Evolutionary conservation across 164 flowering plant genomes (phyloP).

Genomic region (Tetrastigma voinierianum): DNA sequence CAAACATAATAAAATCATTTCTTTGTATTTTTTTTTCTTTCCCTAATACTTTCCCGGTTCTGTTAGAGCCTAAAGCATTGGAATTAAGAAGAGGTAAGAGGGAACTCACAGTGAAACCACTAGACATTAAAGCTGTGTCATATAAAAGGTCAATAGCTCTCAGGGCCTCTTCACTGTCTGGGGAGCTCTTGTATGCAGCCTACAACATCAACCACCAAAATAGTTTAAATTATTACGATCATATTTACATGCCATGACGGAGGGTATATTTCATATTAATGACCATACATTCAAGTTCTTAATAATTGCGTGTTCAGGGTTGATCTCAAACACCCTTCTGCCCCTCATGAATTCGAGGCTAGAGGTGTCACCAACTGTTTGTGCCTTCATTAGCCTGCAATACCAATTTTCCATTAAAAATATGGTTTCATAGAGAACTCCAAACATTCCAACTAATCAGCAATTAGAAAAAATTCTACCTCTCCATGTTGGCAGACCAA

Average conservation of each 20-base stretch:
- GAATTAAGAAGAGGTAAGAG: neutral
- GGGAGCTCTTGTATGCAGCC: slow-evolving; percentile 58
- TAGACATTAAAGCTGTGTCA: slow-evolving; percentile 69
- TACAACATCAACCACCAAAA: slow-evolving; percentile 24
- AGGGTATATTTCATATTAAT: neutral
- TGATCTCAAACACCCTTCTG: slow-evolving; percentile 87
- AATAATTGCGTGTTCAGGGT: slow-evolving; percentile 76
- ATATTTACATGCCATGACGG: neutral
- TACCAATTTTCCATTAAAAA: neutral
- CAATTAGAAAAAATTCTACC: slow-evolving; percentile 34
- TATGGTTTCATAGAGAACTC: neutral
- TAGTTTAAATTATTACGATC: neutral
- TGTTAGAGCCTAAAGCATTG: too few relatives aligned
- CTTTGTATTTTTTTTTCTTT: too few relatives aligned
- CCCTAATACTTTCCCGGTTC: too few relatives aligned
- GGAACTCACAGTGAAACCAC: slow-evolving; percentile 80
- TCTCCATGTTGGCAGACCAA: slow-evolving; percentile 99
- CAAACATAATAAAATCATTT: neutral
- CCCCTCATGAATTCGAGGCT: slow-evolving; percentile 78
- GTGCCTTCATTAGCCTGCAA: slow-evolving; percentile 85
- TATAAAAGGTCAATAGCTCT: slow-evolving; percentile 72
- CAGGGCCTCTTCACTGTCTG: slow-evolving; percentile 64
- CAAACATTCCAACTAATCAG: neutral
- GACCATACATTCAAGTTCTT: slow-evolving; percentile 52
- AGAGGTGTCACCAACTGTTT: slow-evolving; percentile 57